Evolutionary conservation across 495 filamentous ascomycete species (phyloP), one percentile per base, ranked within the genome.

Genomic region (Pyrenopolyporus hunteri): DNA sequence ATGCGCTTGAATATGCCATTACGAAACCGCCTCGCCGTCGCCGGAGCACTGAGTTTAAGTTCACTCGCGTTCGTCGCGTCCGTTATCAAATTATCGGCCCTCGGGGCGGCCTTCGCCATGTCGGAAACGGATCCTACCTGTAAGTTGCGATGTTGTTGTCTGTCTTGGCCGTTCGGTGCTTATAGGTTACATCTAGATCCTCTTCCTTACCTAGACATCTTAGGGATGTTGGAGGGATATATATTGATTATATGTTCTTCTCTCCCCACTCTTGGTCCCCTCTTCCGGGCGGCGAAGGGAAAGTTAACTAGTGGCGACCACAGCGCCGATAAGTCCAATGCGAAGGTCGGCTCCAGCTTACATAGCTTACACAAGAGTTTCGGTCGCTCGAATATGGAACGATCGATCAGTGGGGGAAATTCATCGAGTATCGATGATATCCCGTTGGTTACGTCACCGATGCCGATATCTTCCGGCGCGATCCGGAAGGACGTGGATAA

Each of bases 1-100:
- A 70, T 70, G 64, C 59, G 59, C 43, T 19, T 70, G 17, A 70
- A 70, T 47, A 70, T 70, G 67, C 63, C 64, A 9, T 36, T 70
- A 25, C 56, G 55, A 46, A 33, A 14, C 23, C 63, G 67, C 20
- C 2, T 70, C 13, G 67, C 64, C 3, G 64, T 67, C 33, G 60
- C 55, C 10, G 20, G 28, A 7, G 67, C 67, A 7, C 23, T 70
- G 14, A 63, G 67, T 28, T 50, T 70, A 8, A 70, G 67, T 16
- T 54, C 67, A 0, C 49, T 70, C 2, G 67, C 67, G 4, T 67
- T 59, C 20, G 51, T 57, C 10, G 67, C 33, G 1, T 67, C 67
- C 0, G 48, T 70, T 25, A 54, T 67, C 49, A 67, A 70, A 40
- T 26, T 70, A 19, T 8, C 59, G n/a, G 39, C 57, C 4, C 62